A percentile compares a stretch with the other conserved stretches of the same genome.
These are phyloP conservation scores for Monosporozyma siamensis DNA, from an alignment of 805 yeast species.

Conservation along the genomic window DNA sequence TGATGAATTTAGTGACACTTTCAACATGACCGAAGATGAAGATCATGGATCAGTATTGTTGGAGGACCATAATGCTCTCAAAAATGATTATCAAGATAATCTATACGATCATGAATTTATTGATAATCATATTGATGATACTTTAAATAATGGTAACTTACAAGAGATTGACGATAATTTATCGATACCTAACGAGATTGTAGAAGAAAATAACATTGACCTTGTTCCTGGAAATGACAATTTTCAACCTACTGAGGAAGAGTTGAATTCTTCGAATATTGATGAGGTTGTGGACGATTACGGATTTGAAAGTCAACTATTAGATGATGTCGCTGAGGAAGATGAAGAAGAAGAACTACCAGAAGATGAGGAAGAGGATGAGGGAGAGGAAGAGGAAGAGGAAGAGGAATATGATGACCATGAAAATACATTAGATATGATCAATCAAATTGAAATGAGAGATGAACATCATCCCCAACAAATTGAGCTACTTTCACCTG, in stretches of 20 bases:
- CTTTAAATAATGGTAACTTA: slow-evolving; percentile 1
- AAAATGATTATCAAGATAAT: neutral
- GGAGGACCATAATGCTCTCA: no score
- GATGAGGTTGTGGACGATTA: no score
- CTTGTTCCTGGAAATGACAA: neutral
- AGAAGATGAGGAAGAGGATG: neutral
- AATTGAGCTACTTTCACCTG: neutral
- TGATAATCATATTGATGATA: slow-evolving; percentile 2
- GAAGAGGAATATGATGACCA: slow-evolving; percentile 1
- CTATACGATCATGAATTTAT: slow-evolving; percentile 3
- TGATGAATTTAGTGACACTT: slow-evolving; percentile 24
- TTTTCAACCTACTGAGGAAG: no score
- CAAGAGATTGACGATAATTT: slow-evolving; percentile 3
- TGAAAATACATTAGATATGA: slow-evolving; percentile 3
- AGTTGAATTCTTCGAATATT: no score
- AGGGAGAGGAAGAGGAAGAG: slow-evolving; percentile 2
- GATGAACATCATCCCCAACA: neutral
- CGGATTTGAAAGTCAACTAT: neutral
- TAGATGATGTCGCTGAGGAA: slow-evolving; percentile 1
- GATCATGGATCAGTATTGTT: neutral
- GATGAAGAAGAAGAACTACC: slow-evolving; percentile 1
- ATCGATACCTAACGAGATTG: slow-evolving; percentile 1
- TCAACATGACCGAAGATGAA: slow-evolving; percentile 14
- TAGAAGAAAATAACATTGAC: neutral
- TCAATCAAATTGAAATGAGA: neutral